Evolutionary conservation across 768 basidiomycete species (phyloP).

Genomic region (Trametes sanguinea): DNA sequence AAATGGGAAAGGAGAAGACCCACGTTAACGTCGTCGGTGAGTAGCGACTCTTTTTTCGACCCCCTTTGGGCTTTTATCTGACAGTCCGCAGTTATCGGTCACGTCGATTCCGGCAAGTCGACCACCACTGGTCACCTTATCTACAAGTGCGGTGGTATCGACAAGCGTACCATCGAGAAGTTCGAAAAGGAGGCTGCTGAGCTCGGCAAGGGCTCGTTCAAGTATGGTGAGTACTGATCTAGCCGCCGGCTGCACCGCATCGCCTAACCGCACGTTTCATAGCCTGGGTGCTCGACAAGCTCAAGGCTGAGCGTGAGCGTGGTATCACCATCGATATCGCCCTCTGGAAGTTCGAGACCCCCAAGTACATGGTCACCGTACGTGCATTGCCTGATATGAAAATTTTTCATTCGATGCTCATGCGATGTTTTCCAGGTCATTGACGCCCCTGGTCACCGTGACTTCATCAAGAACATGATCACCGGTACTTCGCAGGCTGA

Average conservation of each 20-base stretch:
- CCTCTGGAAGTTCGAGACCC: conserved; percentile 99
- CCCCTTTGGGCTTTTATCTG: conserved; percentile 31
- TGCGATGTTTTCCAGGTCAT: conserved; percentile 66
- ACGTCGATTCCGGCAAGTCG: conserved; percentile 99
- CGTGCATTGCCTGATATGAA: conserved; percentile 33
- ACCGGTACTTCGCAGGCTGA: conserved; percentile 99
- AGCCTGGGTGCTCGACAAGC: conserved; percentile 99
- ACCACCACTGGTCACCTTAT: conserved; percentile 99
- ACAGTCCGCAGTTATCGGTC: conserved; percentile 79
- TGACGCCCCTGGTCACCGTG: conserved; percentile 99
- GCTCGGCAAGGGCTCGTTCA: conserved; percentile 99
- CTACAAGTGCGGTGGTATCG: conserved; percentile 99
- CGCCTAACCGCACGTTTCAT: conserved; percentile 29
- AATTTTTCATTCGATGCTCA: background rate
- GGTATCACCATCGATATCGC: conserved; percentile 99
- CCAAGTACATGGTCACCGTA: conserved; percentile 92
- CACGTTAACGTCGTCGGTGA: conserved; percentile 98
- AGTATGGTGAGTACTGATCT: conserved; percentile 70
- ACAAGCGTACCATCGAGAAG: conserved; percentile 99
- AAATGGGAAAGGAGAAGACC: conserved; percentile 95
- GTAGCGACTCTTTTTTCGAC: conserved; percentile 39
- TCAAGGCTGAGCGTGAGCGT: conserved; percentile 99
- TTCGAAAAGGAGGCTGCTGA: conserved; percentile 99
- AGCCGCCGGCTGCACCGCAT: conserved; percentile 12
- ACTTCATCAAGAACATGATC: conserved; percentile 99